phyloP scores from a whole-genome alignment of 2,329 filamentous ascomycete genomes.

The Aspergillus spinulosporus region DNA sequence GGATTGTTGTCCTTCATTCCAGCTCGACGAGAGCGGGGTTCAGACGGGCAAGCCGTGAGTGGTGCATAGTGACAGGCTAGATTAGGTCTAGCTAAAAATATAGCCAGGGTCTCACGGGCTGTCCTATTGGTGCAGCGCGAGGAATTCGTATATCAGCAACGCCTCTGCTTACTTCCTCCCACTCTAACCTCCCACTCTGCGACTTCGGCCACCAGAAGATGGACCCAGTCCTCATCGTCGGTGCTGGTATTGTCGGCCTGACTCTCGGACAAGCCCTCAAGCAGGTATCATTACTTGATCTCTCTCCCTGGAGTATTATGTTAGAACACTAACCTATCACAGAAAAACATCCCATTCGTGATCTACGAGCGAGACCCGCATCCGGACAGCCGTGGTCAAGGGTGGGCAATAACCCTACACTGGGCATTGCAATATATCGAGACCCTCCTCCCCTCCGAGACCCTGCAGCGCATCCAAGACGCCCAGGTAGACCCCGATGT shows the following conservation, averaged over 20 bases:
- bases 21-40: conserved; percentile 52
- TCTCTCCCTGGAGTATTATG: background rate
- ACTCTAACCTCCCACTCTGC: background rate
- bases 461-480: conserved; percentile 19
- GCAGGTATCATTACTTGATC: conserved; percentile 4
- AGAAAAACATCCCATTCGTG: conserved; percentile 32
- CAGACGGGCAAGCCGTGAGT: conserved; percentile 48
- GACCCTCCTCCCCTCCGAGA: conserved; percentile 22
- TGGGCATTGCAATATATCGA: conserved; percentile 28
- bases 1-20: conserved; percentile 51
- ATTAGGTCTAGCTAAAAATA: too few species aligned
- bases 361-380: conserved; percentile 34
- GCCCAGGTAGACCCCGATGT: conserved; percentile 28
- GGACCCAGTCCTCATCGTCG: conserved; percentile 29
- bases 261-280: conserved; percentile 28
- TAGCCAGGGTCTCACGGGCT: too few species aligned
- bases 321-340: background rate
- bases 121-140: too few species aligned
- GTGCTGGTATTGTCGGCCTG: conserved; percentile 30
- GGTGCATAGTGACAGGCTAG: conserved; percentile 50
- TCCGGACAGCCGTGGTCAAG: conserved; percentile 26
- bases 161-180: background rate
- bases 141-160: too few species aligned
- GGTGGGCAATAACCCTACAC: conserved; percentile 31
- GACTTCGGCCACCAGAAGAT: background rate